Conservation (phyloP, 1,284 basidiomycete genomes). For the Microbotryum lychnidis-dioicae region DNA sequence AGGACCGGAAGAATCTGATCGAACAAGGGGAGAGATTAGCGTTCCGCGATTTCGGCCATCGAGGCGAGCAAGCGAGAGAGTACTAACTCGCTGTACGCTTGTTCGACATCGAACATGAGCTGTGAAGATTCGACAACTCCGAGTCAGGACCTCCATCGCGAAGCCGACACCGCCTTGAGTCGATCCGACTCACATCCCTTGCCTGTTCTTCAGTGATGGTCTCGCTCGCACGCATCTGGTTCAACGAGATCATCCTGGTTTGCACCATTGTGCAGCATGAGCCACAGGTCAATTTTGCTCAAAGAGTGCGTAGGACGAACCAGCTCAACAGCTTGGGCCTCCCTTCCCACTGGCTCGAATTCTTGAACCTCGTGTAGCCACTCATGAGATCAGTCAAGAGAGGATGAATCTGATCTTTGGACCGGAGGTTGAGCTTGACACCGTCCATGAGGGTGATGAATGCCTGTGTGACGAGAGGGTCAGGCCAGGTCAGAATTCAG, state of each 20-base stretch:
- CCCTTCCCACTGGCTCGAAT: slow-evolving; percentile 88
- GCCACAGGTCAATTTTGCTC: background rate
- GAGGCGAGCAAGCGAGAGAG: slow-evolving; percentile 50
- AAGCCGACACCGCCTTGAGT: background rate
- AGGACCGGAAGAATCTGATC: slow-evolving; percentile 27
- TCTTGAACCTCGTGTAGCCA: slow-evolving; percentile 83
- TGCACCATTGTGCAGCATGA: slow-evolving; percentile 1
- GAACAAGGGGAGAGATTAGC: background rate
- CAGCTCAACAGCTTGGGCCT: slow-evolving; percentile 87
- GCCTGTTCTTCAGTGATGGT: slow-evolving; percentile 94
- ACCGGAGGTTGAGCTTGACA: slow-evolving; percentile 78
- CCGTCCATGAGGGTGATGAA: slow-evolving; percentile 99
- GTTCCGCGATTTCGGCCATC: no score
- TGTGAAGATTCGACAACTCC: slow-evolving; percentile 38
- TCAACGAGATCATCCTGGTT: slow-evolving; percentile 83
- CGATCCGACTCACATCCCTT: slow-evolving; percentile 58
- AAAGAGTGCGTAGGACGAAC: slow-evolving; percentile 46
- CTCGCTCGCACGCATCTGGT: slow-evolving; percentile 93
- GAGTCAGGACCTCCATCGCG: background rate
- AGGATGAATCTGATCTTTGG: slow-evolving; percentile 95
- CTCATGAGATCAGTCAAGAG: slow-evolving; percentile 89
- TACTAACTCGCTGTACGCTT: slow-evolving; percentile 95
- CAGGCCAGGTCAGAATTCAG: no score
- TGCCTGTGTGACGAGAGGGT: slow-evolving; percentile 48
- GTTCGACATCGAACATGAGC: slow-evolving; percentile 93